These are phyloP conservation scores for Kregervanrija pseudodelftensis DNA, from an alignment of 805 yeast species.

Conservation along the genomic window DNA sequence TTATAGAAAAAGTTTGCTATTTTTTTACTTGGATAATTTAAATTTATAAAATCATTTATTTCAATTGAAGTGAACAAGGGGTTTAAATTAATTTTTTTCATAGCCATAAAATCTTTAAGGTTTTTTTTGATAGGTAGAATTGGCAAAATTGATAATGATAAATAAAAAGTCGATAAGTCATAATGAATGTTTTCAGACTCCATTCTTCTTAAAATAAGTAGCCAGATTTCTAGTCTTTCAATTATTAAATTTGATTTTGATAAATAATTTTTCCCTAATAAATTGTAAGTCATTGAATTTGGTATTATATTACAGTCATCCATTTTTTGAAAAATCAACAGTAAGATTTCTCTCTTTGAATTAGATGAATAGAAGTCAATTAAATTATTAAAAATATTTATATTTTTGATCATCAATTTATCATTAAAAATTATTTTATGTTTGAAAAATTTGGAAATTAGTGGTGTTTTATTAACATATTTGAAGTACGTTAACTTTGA, in stretches of 20 bases:
- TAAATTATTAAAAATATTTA: conserved; percentile 11
- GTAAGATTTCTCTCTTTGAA: conserved; percentile 34
- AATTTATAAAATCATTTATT: conserved; percentile 13
- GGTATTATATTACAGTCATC: conserved; percentile 10
- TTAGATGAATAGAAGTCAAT: conserved; percentile 32
- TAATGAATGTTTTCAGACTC: conserved; percentile 7
- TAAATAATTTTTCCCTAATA: conserved; percentile 17
- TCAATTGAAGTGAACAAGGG: conserved; percentile 12
- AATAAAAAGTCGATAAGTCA: conserved; percentile 16
- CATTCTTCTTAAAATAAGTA: conserved; percentile 12
- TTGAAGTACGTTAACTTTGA: conserved; percentile 12
- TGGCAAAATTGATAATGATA: conserved; percentile 16
- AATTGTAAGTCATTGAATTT: conserved; percentile 16
- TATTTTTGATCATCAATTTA: conserved; percentile 2
- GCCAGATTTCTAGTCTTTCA: conserved; percentile 15
- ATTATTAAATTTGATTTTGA: conserved; percentile 4
- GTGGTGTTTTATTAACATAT: conserved; percentile 12
- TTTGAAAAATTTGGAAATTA: conserved; percentile 10
- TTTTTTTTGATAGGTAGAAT: conserved; percentile 8
- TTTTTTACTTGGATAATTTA: conserved; percentile 5
- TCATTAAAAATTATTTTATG: conserved; percentile 7
- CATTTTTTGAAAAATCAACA: conserved; percentile 36
- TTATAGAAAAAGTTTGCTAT: conserved; percentile 11
- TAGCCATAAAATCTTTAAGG: conserved; percentile 9
- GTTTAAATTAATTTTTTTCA: conserved; percentile 1